Evolutionary conservation across 257 asterid genomes (phyloP), one percentile per base, ranked within the genome.

Genomic region (Solanum chilense): DNA sequence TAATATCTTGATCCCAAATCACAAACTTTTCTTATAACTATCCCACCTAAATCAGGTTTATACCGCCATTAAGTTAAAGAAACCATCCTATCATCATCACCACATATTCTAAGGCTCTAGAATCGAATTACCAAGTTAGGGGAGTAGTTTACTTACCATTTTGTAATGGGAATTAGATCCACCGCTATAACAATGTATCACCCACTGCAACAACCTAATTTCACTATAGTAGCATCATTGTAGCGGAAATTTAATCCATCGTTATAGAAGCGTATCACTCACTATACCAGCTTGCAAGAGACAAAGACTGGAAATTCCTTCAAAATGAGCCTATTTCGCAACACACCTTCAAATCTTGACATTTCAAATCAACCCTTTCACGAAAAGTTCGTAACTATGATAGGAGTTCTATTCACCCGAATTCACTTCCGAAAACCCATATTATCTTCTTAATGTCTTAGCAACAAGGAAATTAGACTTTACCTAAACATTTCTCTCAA

Each of bases 211-310:
- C 11, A 2, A n/a, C 64, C 0, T 16, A 52, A 52, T 52, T 52
- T 7, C 5, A 11, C 64, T 56, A 56, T 56, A 0, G 25, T 3
- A 56, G 64, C 64, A 0, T 0, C 0, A 1, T 18, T 58, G 25
- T 58, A 58, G 0, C 66, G 12, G 25, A 12, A 20, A 58, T 58
- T 58, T 20, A 58, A 58, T 58, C 12, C 66, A 58, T 9, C 12
- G 2, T 25, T 58, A 58, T 8, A 58, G 66, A 20, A 1, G 5
- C 2, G 27, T 58, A 20, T 58, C 66, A 20, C 66, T 12, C 66
- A 58, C 12, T 58, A 58, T 58, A 58, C 25, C 12, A 2, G 66
- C 12, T 58, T 58, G 66, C 66, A 58, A 4, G 25, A 21, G 66
- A 58, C 12, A 58, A 1, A 56, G 9, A 58, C 25, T 58, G 5